Percentiles rank a stretch among this genome's conserved stretches.
These are phyloP conservation scores for Entomortierella lignicola DNA, from an alignment of 192 early-diverging fungal species.

Conservation along the genomic window DNA sequence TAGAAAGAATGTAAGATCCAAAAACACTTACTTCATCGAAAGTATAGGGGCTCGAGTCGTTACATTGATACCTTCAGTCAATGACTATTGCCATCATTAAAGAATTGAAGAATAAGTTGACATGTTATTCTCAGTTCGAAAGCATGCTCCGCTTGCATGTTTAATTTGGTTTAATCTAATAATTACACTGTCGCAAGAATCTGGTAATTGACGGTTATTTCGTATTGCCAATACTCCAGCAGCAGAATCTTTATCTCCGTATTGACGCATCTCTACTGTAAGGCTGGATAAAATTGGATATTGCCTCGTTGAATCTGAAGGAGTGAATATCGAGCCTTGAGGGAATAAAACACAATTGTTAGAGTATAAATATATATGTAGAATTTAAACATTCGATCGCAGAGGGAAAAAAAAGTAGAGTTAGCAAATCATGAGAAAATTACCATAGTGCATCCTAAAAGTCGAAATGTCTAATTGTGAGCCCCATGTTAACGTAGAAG, in stretches of 20 bases:
- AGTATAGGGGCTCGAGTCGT: conserved; percentile 4
- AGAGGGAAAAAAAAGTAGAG: too few relatives aligned
- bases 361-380: too few relatives aligned
- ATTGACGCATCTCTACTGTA: conserved; percentile 41
- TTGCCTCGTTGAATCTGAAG: neutral
- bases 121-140: neutral
- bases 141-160: neutral
- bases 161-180: neutral
- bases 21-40: conserved; percentile 36
- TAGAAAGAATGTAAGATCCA: neutral
- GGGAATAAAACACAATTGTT: neutral
- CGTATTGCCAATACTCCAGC: conserved; percentile 23
- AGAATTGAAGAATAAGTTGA: neutral
- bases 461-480: conserved; percentile 45
- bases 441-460: conserved; percentile 41
- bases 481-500: conserved; percentile 34
- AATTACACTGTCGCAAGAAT: conserved; percentile 2
- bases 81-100: conserved; percentile 7
- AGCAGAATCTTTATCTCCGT: conserved; percentile 45
- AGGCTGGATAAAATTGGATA: conserved; percentile 22
- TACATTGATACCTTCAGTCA: conserved; percentile 26
- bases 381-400: too few relatives aligned
- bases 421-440: too few relatives aligned
- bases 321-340: conserved; percentile 19
- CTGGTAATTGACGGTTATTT: conserved; percentile 7